These are phyloP conservation scores for Vaccinium darrowii DNA, from an alignment of 148 eudicot species.

Conservation along the genomic window DNA sequence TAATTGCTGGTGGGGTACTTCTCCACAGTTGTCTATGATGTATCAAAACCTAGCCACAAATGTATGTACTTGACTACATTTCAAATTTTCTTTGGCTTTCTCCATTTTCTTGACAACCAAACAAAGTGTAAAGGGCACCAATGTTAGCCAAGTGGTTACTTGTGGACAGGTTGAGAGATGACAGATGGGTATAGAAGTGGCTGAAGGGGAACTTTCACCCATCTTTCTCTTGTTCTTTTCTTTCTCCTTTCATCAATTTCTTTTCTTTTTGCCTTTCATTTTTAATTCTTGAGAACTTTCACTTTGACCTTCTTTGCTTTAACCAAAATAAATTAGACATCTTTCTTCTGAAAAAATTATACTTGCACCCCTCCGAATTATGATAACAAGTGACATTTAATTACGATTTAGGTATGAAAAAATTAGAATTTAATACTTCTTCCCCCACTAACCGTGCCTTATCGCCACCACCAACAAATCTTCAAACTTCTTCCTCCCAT, in stretches of 20 bases:
- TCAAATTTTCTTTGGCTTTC: not conserved
- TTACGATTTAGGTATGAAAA: too few species aligned
- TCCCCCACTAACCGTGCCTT: too few species aligned
- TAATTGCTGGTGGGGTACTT: not conserved
- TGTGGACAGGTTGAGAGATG: not conserved
- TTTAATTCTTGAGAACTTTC: not conserved
- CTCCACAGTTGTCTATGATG: slow-evolving; percentile 4
- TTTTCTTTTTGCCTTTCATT: not conserved
- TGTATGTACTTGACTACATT: not conserved
- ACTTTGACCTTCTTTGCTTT: not conserved
- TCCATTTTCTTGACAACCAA: not conserved
- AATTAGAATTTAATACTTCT: too few species aligned
- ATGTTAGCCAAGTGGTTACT: slow-evolving; percentile 6
- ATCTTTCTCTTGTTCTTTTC: not conserved
- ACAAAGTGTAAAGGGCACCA: not conserved
- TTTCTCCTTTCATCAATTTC: not conserved
- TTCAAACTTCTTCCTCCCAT: too few species aligned
- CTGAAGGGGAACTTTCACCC: not conserved
- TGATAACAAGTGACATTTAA: too few species aligned
- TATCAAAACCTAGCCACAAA: not conserved
- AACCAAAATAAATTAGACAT: not conserved
- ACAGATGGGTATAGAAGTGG: not conserved
- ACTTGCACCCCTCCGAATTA: too few species aligned
- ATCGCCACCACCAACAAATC: too few species aligned
- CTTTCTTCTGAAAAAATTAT: too few species aligned